A percentile compares a stretch with the other conserved stretches of the same genome.
These are phyloP conservation scores for Pyrenophora tritici-repentis DNA, from an alignment of 2,329 filamentous ascomycete genomes.

Conservation along the genomic window DNA sequence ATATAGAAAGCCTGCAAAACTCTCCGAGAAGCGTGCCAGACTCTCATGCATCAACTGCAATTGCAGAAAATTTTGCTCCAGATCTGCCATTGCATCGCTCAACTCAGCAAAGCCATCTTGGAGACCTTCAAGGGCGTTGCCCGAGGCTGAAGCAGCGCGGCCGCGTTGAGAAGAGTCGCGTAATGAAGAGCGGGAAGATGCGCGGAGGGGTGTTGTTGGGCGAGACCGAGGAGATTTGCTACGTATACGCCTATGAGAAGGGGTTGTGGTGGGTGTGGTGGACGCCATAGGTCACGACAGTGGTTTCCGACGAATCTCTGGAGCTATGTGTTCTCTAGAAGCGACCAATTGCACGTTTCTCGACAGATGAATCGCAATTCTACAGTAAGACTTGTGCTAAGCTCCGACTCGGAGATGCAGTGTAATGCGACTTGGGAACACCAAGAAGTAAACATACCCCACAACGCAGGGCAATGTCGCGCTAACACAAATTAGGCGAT, in stretches of 20 bases:
- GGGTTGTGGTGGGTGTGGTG: conserved; percentile 32
- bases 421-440: too few relatives aligned
- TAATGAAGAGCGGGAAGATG: conserved; percentile 86
- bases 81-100: conserved; percentile 88
- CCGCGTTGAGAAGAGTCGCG: conserved; percentile 57
- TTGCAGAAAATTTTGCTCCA: conserved; percentile 97
- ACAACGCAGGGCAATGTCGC: conserved; percentile 8
- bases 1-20: conserved; percentile 93
- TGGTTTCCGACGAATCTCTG: neutral
- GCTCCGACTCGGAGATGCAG: too few relatives aligned
- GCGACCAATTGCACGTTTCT: too few relatives aligned
- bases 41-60: conserved; percentile 97
- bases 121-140: conserved; percentile 77
- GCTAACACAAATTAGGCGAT: conserved; percentile 12
- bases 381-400: too few relatives aligned
- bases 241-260: conserved; percentile 54
- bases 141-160: conserved; percentile 54
- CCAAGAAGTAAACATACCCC: conserved; percentile 8
- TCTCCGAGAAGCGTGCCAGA: conserved; percentile 89
- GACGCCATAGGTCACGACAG: conserved; percentile 21
- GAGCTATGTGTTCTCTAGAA: too few relatives aligned
- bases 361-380: too few relatives aligned
- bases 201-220: conserved; percentile 89
- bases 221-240: conserved; percentile 67
- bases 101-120: conserved; percentile 93